Conservation (phyloP, 2,329 filamentous ascomycete genomes). For the Rugonectria rugulosa region DNA sequence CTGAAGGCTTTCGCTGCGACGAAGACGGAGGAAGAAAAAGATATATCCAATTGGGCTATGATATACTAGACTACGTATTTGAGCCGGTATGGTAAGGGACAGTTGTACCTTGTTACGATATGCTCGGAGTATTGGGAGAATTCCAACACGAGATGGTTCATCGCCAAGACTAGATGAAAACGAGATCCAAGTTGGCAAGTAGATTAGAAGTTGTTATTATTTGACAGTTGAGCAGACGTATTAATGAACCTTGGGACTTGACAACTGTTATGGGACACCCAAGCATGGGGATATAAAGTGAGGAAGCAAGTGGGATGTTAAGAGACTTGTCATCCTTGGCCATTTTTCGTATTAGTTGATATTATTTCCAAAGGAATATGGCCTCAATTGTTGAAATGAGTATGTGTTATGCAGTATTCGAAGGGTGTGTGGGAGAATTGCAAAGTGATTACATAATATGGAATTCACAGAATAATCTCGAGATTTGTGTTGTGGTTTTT, state of each 20-base stretch:
- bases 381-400: not conserved
- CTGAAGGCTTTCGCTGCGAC: conserved; percentile 41
- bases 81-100: conserved; percentile 54
- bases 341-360: too few relatives aligned
- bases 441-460: conserved; percentile 41
- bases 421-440: not conserved
- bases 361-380: not conserved
- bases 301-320: too few relatives aligned
- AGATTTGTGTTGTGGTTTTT: not conserved
- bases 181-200: too few relatives aligned
- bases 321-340: too few relatives aligned
- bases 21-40: conserved; percentile 31
- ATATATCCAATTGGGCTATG: conserved; percentile 61
- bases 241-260: too few relatives aligned
- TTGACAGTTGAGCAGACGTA: too few relatives aligned
- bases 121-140: too few relatives aligned
- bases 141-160: too few relatives aligned
- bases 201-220: too few relatives aligned
- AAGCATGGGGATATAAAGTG: too few relatives aligned
- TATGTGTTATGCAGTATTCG: not conserved
- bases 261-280: too few relatives aligned
- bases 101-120: not conserved
- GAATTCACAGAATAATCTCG: conserved; percentile 37
- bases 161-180: too few relatives aligned
- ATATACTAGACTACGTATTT: conserved; percentile 62